phyloP scores from a whole-genome alignment of 768 basidiomycete genomes.

The Chalciporus piperatus region DNA sequence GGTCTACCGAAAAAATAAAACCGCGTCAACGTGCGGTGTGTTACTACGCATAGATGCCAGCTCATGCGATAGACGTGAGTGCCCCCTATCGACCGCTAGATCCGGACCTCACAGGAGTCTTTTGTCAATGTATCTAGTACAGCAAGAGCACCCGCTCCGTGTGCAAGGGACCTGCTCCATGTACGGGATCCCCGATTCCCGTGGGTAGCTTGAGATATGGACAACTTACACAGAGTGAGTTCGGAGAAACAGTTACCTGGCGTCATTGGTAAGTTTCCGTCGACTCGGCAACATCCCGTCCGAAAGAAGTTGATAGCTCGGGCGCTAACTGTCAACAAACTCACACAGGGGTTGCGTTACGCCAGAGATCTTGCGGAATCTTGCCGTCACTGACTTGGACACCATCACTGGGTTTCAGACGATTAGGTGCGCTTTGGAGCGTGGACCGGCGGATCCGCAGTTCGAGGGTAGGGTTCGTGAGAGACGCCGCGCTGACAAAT shows the following conservation, averaged over 20 bases:
- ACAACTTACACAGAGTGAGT: constrained; percentile 38
- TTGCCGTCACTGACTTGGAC: constrained; percentile 44
- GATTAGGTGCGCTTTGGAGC: constrained; percentile 43
- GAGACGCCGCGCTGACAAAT: neutral
- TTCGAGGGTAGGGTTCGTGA: neutral
- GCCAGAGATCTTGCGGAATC: constrained; percentile 46
- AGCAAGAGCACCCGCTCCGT: constrained; percentile 67
- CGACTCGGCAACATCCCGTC: constrained; percentile 4
- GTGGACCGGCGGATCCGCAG: neutral
- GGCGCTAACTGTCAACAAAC: neutral
- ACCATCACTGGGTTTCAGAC: constrained; percentile 48
- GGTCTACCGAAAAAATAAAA: too few relatives aligned
- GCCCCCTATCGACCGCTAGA: too few relatives aligned
- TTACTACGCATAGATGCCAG: constrained; percentile 8
- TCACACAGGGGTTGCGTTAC: constrained; percentile 68
- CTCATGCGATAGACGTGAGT: constrained; percentile 34
- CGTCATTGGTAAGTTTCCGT: constrained; percentile 59
- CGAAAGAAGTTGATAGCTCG: constrained; percentile 17
- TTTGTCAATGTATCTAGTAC: constrained; percentile 44
- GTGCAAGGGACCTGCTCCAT: constrained; percentile 63
- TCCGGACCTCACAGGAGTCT: constrained; percentile 6
- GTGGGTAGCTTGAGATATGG: constrained; percentile 68
- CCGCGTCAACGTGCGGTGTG: neutral
- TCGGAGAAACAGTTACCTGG: constrained; percentile 70
- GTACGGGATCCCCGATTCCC: constrained; percentile 52